phyloP scores from a whole-genome alignment of 2,329 filamentous ascomycete genomes.

The Colletotrichum tropicicola region DNA sequence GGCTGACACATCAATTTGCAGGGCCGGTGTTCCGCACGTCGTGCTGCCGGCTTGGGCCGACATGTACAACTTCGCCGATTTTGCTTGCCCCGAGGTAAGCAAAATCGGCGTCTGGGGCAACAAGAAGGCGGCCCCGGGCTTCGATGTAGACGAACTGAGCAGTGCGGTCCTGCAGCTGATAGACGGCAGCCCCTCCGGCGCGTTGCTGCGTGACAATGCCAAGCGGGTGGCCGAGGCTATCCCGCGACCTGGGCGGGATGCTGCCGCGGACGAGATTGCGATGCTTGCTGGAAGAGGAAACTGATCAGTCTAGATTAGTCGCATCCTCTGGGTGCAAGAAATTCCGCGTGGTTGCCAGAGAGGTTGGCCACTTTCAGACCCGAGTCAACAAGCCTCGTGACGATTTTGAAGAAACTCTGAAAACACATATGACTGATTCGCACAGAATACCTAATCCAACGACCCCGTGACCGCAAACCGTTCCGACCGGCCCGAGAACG shows the following conservation, averaged over 20 bases:
- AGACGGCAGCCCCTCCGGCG: constrained; percentile 18
- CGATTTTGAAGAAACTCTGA: too few species aligned
- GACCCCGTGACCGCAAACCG: too few species aligned
- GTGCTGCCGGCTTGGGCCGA: constrained; percentile 57
- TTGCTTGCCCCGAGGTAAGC: constrained; percentile 47
- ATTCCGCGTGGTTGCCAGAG: too few species aligned
- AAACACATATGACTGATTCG: too few species aligned
- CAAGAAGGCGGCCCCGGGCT: constrained; percentile 42
- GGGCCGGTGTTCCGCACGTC: constrained; percentile 54
- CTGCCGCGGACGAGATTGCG: constrained; percentile 22
- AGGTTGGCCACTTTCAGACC: too few species aligned
- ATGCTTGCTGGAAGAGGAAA: not conserved
- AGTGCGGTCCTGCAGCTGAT: constrained; percentile 36
- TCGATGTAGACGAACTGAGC: constrained; percentile 37
- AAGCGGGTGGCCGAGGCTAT: constrained; percentile 29
- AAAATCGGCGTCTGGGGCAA: constrained; percentile 52
- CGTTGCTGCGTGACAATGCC: constrained; percentile 31
- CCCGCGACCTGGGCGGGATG: constrained; percentile 13
- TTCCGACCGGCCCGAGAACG: too few species aligned
- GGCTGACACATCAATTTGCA: constrained; percentile 30
- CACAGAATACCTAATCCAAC: too few species aligned
- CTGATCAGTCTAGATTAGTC: too few species aligned
- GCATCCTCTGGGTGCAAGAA: too few species aligned
- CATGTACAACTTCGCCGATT: constrained; percentile 54
- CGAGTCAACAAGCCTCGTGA: too few species aligned